These are phyloP conservation scores for Singerocomus inundabilis DNA, from an alignment of 1,284 basidiomycete genomes.

Conservation along the genomic window DNA sequence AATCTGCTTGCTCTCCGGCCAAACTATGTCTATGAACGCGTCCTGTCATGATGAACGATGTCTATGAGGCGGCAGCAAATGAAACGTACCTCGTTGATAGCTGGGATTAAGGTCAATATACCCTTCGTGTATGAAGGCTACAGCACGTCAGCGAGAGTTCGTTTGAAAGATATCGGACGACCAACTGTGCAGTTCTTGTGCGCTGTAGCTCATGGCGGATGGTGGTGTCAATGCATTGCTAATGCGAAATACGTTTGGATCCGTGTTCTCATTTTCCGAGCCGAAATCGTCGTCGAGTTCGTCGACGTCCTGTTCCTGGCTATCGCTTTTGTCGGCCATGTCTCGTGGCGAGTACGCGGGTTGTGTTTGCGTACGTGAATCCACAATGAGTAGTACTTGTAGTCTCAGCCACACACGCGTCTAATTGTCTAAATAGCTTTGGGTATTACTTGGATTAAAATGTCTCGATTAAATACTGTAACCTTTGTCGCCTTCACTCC, in stretches of 20 bases:
- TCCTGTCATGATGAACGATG: constrained; percentile 2
- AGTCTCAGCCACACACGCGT: constrained; percentile 20
- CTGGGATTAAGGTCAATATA: constrained; percentile 62
- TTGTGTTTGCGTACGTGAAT: too few relatives aligned
- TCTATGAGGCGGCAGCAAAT: background rate
- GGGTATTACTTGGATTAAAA: background rate
- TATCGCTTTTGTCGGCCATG: constrained; percentile 23
- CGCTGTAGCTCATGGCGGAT: constrained; percentile 38
- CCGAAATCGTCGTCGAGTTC: constrained; percentile 48
- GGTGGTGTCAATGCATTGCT: constrained; percentile 42
- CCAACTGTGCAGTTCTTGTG: constrained; percentile 55
- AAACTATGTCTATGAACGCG: constrained; percentile 58
- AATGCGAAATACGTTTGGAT: constrained; percentile 48
- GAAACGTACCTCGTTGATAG: constrained; percentile 61
- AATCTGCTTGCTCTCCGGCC: constrained; percentile 67
- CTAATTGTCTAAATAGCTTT: background rate
- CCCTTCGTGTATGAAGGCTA: constrained; percentile 63
- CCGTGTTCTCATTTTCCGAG: constrained; percentile 37
- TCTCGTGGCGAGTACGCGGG: background rate
- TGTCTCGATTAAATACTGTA: constrained; percentile 5
- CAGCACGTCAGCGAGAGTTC: constrained; percentile 5
- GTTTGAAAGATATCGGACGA: background rate
- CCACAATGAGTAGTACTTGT: too few relatives aligned
- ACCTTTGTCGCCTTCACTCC: constrained; percentile 22
- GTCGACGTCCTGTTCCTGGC: constrained; percentile 42